Evolutionary conservation across 768 basidiomycete genomes (phyloP), one percentile per base, ranked within the genome.

Genomic region (Tulasnella sp.): DNA sequence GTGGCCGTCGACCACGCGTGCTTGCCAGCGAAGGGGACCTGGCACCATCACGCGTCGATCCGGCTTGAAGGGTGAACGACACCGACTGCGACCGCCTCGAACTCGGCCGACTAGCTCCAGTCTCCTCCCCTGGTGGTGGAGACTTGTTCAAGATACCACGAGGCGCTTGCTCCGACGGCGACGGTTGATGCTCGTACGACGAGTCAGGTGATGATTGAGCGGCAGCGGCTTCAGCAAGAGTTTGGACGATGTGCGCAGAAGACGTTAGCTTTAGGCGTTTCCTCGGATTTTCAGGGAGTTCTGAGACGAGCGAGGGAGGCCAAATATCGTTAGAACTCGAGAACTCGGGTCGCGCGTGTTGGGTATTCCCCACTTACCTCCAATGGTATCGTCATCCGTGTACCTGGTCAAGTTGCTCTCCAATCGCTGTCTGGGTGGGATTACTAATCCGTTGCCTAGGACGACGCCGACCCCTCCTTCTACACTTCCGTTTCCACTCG

Each of bases 251-350:
- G 24, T 42, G 42, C 24, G 79, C 72, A 14, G 69, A 73, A 6
- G 79, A 41, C 16, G 79, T 3, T 22, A 80, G 24, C 79, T 80
- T 80, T 18, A 80, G 20, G 41, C 72, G 41, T 69, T 80, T 80
- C 24, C 79, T 72, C 24, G 79, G 79, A 40, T 72, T 79, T 3
- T 46, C 64, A 28, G 79, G 79, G 11, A 80, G 48, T 28, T 80
- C 79, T 80, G 42, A 41, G n/a, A 50, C n/a, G 42, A 69, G 44
- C 37, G 37, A 37, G 37, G 37, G 37, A 37, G 6, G 37, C 37
- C 37, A 72, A 34, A 78, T 12, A 16, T 14, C 24, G 31, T 64
- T 34, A 64, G 58, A 22, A 60, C 58, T 60, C 28, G 22, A 24
- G 8, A 24, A 12, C 44, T 9, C 44, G 44, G 1, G 44, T 44